Evolutionary conservation across 2,329 filamentous ascomycete genomes (phyloP).

Genomic region (Monascus ruber): DNA sequence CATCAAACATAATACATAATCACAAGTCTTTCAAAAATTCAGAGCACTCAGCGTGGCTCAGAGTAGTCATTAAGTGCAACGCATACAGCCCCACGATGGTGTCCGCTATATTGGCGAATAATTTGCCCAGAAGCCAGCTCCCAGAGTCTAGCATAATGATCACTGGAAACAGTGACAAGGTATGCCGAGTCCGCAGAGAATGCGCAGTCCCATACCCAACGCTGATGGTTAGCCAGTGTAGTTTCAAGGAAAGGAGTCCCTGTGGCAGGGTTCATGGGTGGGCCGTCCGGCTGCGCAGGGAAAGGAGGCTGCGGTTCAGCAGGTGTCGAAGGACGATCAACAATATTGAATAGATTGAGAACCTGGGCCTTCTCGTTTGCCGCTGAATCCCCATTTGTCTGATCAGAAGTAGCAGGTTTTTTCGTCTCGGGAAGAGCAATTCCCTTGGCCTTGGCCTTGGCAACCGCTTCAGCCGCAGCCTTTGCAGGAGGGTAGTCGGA

Average conservation of each 20-base stretch:
- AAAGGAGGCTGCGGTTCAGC: conserved; percentile 21
- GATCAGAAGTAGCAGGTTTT: neutral
- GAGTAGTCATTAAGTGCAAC: conserved; percentile 82
- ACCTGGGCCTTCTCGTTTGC: conserved; percentile 6
- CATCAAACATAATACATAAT: neutral
- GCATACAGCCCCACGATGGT: conserved; percentile 83
- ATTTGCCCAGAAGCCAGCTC: conserved; percentile 77
- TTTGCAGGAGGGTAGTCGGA: conserved; percentile 41
- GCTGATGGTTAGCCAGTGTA: conserved; percentile 78
- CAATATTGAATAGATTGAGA: conserved; percentile 14
- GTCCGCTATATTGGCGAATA: conserved; percentile 89
- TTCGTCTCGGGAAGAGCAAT: conserved; percentile 3
- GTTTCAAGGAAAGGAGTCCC: conserved; percentile 66
- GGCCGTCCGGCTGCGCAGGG: conserved; percentile 25
- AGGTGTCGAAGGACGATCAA: conserved; percentile 13
- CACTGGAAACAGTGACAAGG: conserved; percentile 81
- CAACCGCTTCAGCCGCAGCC: conserved; percentile 15
- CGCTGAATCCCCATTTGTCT: neutral
- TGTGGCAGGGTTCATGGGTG: conserved; percentile 31
- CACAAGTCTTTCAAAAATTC: neutral
- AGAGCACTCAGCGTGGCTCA: conserved; percentile 21
- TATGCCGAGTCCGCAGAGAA: conserved; percentile 91
- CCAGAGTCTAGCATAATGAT: conserved; percentile 88
- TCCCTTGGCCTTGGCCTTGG: conserved; percentile 9
- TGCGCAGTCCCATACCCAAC: conserved; percentile 96